phyloP scores from a whole-genome alignment of 441 rosid species.

The Viola pubescens region DNA sequence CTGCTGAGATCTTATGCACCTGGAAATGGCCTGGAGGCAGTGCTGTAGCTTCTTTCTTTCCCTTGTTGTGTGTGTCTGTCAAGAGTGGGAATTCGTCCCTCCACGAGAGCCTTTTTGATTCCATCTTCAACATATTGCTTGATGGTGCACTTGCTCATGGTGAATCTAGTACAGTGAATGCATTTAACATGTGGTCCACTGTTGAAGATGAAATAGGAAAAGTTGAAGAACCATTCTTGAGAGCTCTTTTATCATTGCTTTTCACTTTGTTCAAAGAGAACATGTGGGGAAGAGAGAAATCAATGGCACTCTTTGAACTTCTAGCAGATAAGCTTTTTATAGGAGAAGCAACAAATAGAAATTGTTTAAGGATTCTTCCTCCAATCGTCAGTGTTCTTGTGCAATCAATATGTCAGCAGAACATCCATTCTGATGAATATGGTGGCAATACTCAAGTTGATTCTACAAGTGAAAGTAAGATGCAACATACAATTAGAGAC shows the following conservation, averaged over 20 bases:
- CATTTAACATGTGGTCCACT: slow-evolving; percentile 36
- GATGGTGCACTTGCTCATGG: slow-evolving; percentile 77
- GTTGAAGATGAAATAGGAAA: too few species aligned
- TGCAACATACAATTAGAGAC: slow-evolving; percentile 43
- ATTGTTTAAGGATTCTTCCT: slow-evolving; percentile 76
- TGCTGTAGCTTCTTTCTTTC: slow-evolving; percentile 64
- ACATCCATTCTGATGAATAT: slow-evolving; percentile 24
- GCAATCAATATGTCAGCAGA: slow-evolving; percentile 37
- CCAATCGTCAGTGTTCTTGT: slow-evolving; percentile 43
- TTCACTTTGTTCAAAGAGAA: slow-evolving; percentile 54
- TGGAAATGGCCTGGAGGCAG: slow-evolving; percentile 96
- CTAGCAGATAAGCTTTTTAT: slow-evolving; percentile 62
- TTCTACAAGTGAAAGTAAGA: slow-evolving; percentile 26
- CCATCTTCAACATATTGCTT: slow-evolving; percentile 64
- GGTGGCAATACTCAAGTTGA: slow-evolving; percentile 22
- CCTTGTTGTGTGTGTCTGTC: slow-evolving; percentile 47
- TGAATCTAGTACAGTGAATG: slow-evolving; percentile 29
- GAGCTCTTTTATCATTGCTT: slow-evolving; percentile 72
- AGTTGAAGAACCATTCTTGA: slow-evolving; percentile 73
- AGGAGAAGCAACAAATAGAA: slow-evolving; percentile 57
- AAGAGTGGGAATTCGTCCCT: slow-evolving; percentile 30
- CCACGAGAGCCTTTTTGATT: slow-evolving; percentile 44
- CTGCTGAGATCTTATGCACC: slow-evolving; percentile 79
- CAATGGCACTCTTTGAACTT: slow-evolving; percentile 47
- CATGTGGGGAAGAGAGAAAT: slow-evolving; percentile 64